Percentiles rank a stretch among this genome's conserved stretches.
Conservation (phyloP, 176 grass and related monocot species). For the Musa troglodytarum region DNA sequence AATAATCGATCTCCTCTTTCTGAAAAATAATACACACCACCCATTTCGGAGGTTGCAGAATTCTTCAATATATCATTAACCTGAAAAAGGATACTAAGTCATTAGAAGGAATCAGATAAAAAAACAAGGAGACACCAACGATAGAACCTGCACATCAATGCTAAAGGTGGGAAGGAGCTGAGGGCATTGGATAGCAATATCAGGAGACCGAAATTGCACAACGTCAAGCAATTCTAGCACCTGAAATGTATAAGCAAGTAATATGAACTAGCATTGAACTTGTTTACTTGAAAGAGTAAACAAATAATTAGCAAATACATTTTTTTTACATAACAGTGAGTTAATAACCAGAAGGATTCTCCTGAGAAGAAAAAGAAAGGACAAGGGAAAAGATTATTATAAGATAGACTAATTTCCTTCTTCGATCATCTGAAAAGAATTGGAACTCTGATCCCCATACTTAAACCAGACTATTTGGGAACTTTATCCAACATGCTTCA, state of each 20-base stretch:
- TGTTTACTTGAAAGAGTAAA: no score
- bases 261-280: no score
- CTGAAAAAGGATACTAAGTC: conserved; percentile 15
- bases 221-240: conserved; percentile 84
- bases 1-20: conserved; percentile 84
- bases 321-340: no score
- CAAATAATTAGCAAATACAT: no score
- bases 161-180: conserved; percentile 49
- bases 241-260: conserved; percentile 31
- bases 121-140: conserved; percentile 5
- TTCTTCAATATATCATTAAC: conserved; percentile 63
- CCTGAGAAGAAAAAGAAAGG: no score
- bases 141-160: conserved; percentile 50
- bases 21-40: conserved; percentile 90
- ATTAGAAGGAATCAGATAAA: conserved; percentile 13
- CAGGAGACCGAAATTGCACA: conserved; percentile 74
- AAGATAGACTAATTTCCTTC: no score
- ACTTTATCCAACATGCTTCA: no score
- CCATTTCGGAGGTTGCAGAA: conserved; percentile 56
- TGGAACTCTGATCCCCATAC: no score
- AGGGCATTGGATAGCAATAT: conserved; percentile 55
- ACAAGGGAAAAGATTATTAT: no score
- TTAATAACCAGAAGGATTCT: no score
- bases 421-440: no score
- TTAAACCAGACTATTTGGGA: no score